Percentiles rank a stretch among this genome's conserved stretches.
Conservation (phyloP, 2,329 filamentous ascomycete genomes). For the Ilyonectria mors-panacis region DNA sequence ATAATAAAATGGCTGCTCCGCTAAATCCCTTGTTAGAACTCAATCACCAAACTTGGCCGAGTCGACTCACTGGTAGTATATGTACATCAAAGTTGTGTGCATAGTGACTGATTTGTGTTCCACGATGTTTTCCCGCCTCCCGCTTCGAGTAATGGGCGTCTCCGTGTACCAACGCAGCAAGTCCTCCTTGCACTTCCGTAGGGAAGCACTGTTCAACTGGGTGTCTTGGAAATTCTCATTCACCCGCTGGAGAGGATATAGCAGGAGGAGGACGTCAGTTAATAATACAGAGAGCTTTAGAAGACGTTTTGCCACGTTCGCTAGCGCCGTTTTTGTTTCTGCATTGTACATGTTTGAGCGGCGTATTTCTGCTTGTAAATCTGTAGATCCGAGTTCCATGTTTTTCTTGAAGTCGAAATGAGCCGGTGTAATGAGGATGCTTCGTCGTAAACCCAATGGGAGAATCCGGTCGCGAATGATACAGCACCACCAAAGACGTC, state of each 20-base stretch:
- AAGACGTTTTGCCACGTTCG: neutral
- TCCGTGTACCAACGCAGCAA: conserved; percentile 1
- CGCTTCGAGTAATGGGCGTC: neutral
- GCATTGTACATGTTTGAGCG: conserved; percentile 8
- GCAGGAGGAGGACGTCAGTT: neutral
- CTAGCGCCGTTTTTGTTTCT: conserved; percentile 4
- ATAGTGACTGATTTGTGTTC: conserved; percentile 10
- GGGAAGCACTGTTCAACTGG: neutral
- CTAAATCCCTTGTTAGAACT: neutral
- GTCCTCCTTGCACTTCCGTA: conserved; percentile 10
- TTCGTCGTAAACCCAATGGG: conserved; percentile 4
- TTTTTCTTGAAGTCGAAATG: conserved; percentile 14
- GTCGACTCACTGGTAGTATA: conserved; percentile 13
- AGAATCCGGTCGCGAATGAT: conserved; percentile 17
- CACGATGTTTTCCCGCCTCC: neutral
- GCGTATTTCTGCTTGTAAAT: conserved; percentile 8
- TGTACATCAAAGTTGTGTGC: conserved; percentile 2
- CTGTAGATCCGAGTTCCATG: neutral
- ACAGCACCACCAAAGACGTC: conserved; percentile 16
- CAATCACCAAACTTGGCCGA: too few species aligned
- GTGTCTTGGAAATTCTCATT: neutral
- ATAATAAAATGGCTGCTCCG: conserved; percentile 5
- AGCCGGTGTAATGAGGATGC: conserved; percentile 8
- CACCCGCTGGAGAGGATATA: conserved; percentile 1
- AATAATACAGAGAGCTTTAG: conserved; percentile 4